Evolutionary conservation across 108 stramenopile species (phyloP).

Genomic region (Cyclotella baltica): DNA sequence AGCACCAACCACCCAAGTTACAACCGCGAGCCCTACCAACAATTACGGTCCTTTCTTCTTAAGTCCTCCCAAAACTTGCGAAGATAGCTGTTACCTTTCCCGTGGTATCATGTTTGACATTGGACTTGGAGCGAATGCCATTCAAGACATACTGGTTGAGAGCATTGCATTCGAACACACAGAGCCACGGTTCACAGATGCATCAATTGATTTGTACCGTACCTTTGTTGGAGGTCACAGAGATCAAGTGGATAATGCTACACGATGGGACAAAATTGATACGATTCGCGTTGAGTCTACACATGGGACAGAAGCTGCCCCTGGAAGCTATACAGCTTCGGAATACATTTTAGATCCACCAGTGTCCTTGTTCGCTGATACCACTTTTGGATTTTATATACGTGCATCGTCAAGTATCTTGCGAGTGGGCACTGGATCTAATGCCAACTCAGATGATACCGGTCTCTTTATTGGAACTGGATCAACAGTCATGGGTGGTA

Average conservation of each 20-base stretch:
- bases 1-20: too few relatives aligned
- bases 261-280: conserved; percentile 14
- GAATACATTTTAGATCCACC: conserved; percentile 20
- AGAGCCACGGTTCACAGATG: neutral
- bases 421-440: conserved; percentile 13
- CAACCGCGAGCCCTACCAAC: neutral
- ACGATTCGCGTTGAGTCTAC: neutral
- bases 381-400: conserved; percentile 20
- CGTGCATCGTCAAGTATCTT: conserved; percentile 1
- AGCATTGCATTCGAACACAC: conserved; percentile 25
- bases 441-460: conserved; percentile 5
- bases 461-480: conserved; percentile 16
- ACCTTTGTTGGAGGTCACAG: conserved; percentile 17
- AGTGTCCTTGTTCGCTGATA: neutral
- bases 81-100: conserved; percentile 7
- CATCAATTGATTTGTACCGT: conserved; percentile 26
- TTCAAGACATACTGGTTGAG: conserved; percentile 6
- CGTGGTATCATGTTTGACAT: conserved; percentile 36
- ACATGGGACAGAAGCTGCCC: neutral
- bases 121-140: neutral
- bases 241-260: neutral
- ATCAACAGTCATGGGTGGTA: conserved; percentile 13
- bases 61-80: neutral
- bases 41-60: conserved; percentile 15
- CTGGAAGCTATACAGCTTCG: neutral